Evolutionary conservation across 306 rosid species (phyloP), one percentile per base, ranked within the genome.

Genomic region (Delonix regia): DNA sequence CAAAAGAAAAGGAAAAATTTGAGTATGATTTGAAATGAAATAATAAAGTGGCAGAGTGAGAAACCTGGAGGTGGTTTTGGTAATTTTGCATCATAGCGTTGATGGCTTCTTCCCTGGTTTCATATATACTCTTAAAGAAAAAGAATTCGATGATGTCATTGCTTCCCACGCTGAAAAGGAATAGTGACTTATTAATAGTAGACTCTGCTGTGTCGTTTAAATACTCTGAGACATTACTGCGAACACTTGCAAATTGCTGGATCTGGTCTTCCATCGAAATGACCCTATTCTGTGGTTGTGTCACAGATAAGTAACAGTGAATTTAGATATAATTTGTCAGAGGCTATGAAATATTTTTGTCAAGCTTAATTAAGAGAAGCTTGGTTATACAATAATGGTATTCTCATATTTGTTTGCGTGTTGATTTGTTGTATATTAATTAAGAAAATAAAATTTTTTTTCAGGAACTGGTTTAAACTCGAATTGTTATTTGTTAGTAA

Each of bases 121-220:
- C 38, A 4, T 11, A 42, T 0, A 42, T 15, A 12, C 15, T 70
- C n/a, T 13, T 59, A 6, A 6, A 52, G 0, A 0, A 1, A 53
- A 69, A 24, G 62, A 79, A 61, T 3, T 86, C 83, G 28, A 76
- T 60, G 9, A 86, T 14, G 27, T 86, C 89, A 51, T 83, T 85
- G 75, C 79, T 75, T 55, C 88, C 88, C 6, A 41, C 65, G 22
- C 83, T 78, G 21, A 85, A 0, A 33, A 85, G 41, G 63, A 83
- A 82, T 4, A 86, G 33, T 44, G 89, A 80, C 30, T 73, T 62
- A 4, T 71, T 63, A 6, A 79, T 71, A n/a, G 1, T 71, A 4
- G 22, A 53, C 28, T 71, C 47, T 7, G 73, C 65, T 12, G 25
- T 60, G 53, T 9, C 64, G 1, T 71, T 61, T 33, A 34, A 28